Base-by-base conservation (phyloP, 345 rosid species). In the Mallotus nudiflorus region DNA sequence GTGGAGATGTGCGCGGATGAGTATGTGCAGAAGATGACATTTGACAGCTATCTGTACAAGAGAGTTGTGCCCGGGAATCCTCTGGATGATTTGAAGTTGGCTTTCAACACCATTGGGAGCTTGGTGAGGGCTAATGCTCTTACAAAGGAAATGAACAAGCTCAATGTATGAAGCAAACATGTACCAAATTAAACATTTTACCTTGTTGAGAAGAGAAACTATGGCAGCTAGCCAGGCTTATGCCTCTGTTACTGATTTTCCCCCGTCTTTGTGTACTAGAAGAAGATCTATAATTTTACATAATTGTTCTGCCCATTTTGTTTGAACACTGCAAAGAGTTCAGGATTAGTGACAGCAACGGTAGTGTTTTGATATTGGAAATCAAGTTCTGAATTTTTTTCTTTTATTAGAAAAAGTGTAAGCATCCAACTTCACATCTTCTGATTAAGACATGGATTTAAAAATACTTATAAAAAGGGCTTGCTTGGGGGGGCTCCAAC, bases 11-110 rank as follows among this genome's bases (percentile, higher is more conserved):
- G 98, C 39, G 91, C 87, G 0, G 91, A 93, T 40, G 90, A 91
- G 86, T 91, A 93, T 27, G 98, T 91, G 75, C 97, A 93, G 82
- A 93, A 93, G 85, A 92, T 92, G 98, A 90, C 98, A 0, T 93
- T 93, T 39, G 98, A 93, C 67, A 91, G 98, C 57, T 93, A 93
- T 69, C 79, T 93, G 69, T 93, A 93, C 82, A 93, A 91, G 87
- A 88, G 66, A 33, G 96, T 91, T 4, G 93, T 68, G 3, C 98
- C 98, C 0, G 97, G 98, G 28, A 93, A 85, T 65, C 98, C 98
- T 0, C 60, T 88, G 77, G 93, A 91, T 13, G 98, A 93, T 75
- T 62, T 93, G 78, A 93, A 93, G 84, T 72, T 93, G 85, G 97
- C 97, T 49, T 88, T 93, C 59, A 93, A 87, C 74, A 91, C 97